These are phyloP conservation scores for Postia placenta DNA, from an alignment of 768 basidiomycete genomes.

Conservation along the genomic window DNA sequence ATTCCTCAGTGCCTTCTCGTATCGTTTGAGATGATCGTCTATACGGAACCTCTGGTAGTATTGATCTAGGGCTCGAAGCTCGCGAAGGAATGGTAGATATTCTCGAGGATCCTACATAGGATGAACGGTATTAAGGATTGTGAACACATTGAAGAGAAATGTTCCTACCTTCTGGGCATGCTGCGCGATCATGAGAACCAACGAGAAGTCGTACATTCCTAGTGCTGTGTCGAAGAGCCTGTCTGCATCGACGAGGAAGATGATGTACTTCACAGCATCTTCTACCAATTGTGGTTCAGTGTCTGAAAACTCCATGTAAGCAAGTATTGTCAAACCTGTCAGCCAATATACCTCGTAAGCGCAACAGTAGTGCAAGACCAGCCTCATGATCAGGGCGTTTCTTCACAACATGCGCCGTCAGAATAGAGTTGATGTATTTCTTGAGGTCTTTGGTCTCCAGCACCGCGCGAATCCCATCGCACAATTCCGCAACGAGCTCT, in stretches of 20 bases:
- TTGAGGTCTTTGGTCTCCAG: constrained; percentile 68
- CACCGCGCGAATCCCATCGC: constrained; percentile 68
- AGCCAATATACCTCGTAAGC: constrained; percentile 58
- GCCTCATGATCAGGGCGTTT: constrained; percentile 87
- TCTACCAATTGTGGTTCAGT: constrained; percentile 76
- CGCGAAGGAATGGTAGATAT: constrained; percentile 94
- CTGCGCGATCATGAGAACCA: constrained; percentile 94
- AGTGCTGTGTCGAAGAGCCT: constrained; percentile 89
- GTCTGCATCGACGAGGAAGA: constrained; percentile 94
- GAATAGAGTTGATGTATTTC: constrained; percentile 83
- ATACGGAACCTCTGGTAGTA: constrained; percentile 87
- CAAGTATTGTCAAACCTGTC: not conserved
- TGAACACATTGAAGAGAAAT: not conserved
- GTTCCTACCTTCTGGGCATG: constrained; percentile 84
- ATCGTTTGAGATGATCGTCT: constrained; percentile 82
- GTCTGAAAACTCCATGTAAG: constrained; percentile 26
- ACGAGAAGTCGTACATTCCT: constrained; percentile 97
- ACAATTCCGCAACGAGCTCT: constrained; percentile 61
- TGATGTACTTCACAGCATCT: constrained; percentile 97
- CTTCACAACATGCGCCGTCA: constrained; percentile 92
- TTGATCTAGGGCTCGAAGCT: constrained; percentile 73
- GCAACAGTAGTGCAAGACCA: constrained; percentile 68
- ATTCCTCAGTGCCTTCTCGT: constrained; percentile 68
- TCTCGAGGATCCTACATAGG: constrained; percentile 83
- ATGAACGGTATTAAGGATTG: not conserved